Conservation (phyloP, 352 stramenopile species). For the Peronospora belbahrii region DNA sequence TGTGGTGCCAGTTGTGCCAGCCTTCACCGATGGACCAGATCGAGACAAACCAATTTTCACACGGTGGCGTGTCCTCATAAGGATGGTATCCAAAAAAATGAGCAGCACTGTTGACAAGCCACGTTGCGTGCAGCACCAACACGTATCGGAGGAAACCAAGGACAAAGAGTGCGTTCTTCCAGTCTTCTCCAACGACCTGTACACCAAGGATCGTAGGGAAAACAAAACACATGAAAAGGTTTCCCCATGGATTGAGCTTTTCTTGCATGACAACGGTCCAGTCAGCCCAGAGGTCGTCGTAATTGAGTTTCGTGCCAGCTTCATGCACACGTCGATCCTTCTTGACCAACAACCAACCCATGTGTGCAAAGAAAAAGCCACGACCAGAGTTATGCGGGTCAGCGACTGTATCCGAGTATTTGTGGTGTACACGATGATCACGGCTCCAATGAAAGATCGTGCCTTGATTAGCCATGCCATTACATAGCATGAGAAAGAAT, state of each 20-base stretch:
- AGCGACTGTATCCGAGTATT: conserved; percentile 94
- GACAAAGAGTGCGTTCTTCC: conserved; percentile 95
- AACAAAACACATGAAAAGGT: conserved; percentile 97
- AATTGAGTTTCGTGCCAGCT: conserved; percentile 91
- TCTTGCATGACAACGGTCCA: conserved; percentile 93
- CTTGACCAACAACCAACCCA: conserved; percentile 98
- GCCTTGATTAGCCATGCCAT: conserved; percentile 97
- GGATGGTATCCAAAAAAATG: conserved; percentile 97
- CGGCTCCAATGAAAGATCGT: conserved; percentile 97
- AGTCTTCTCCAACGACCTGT: conserved; percentile 87
- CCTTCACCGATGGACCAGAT: conserved; percentile 93
- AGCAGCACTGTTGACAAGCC: conserved; percentile 96
- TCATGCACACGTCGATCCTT: conserved; percentile 91
- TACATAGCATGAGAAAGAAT: conserved; percentile 96
- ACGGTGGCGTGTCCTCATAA: conserved; percentile 94
- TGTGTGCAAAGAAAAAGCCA: conserved; percentile 99
- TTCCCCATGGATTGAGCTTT: conserved; percentile 95
- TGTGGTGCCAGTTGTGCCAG: conserved; percentile 99
- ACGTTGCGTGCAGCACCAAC: conserved; percentile 94
- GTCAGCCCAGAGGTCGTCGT: conserved; percentile 94
- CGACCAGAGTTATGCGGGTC: conserved; percentile 93
- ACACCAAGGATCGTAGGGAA: conserved; percentile 89
- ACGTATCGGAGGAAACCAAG: conserved; percentile 92
- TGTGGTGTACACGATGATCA: conserved; percentile 98
- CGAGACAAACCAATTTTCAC: conserved; percentile 96